Evolutionary conservation across 2,329 filamentous ascomycete species (phyloP), one percentile per base, ranked within the genome.

Genomic region (Microcyclospora pomicola): DNA sequence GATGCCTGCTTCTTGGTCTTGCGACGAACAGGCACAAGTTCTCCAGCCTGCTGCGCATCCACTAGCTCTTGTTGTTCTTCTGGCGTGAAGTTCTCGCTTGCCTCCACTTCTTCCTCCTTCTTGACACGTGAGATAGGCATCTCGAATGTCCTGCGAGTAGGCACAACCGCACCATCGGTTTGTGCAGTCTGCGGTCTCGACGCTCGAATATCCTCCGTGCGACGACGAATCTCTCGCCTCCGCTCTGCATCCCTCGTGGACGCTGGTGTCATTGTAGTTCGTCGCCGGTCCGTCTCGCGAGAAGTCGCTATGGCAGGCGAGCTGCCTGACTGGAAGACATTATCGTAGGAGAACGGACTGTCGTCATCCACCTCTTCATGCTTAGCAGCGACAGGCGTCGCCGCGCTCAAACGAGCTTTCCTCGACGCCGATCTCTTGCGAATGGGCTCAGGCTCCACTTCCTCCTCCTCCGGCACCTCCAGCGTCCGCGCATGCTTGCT

Each of bases 41-140:
- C 65, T 15, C 53, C 53, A 27, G 51, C 41, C 34, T 53, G 51
- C 36, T 80, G 73, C 46, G 87, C 80, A 36, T 71, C 70, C n/a
- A 79, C 85, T 10, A 92, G 64, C 46, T 86, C 82, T 11, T 84
- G 65, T 59, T 87, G 82, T 54, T 84, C 88, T 45, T 95, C 85
- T 0, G 87, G 83, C 1, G 87, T 94, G 48, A 96, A 98, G 53
- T 98, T 91, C 58, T 96, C 91, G 3, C 82, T 83, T 0, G 78
- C 69, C 43, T 86, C 79, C 5, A 83, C 56, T 36, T 67, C 62
- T n/a, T 48, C 43, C 37, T 69, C 64, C 31, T 62, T 59, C 33
- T 59, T 59, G 16, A 60, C 34, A 35, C 65, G 63, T 30, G 66
- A 58, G 32, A 73, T 53, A 1, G 75, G 66, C 27, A 75, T 64